phyloP scores from a whole-genome alignment of 306 rosid species.

The Arachis hypogaea region DNA sequence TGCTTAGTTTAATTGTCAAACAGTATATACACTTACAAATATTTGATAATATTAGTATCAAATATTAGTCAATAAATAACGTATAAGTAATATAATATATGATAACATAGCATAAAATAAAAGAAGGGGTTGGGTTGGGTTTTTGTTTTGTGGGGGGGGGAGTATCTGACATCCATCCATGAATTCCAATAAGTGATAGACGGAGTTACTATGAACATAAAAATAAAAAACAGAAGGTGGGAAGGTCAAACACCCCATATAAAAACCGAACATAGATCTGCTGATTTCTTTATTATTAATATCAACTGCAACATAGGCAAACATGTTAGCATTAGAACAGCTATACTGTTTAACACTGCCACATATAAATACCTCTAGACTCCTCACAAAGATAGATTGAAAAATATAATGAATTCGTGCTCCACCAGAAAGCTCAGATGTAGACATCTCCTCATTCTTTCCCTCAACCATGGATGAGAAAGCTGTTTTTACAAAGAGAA shows the following conservation, averaged over 20 bases:
- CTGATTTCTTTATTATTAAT: neutral
- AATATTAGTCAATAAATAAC: neutral
- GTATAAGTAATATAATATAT: neutral
- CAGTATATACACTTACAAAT: neutral
- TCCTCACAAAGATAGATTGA: constrained; percentile 87
- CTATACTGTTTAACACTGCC: neutral
- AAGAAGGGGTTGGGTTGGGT: neutral
- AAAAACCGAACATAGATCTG: constrained; percentile 3
- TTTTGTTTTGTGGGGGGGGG: no score
- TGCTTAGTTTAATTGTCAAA: constrained; percentile 6
- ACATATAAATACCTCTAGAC: constrained; percentile 77
- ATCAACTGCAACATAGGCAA: neutral
- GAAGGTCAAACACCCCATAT: neutral
- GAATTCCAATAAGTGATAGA: constrained; percentile 5
- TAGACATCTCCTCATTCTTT: constrained; percentile 96
- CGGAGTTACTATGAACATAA: neutral
- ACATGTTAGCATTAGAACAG: neutral
- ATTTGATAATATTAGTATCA: neutral
- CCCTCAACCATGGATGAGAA: constrained; percentile 97
- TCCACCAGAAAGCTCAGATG: constrained; percentile 93
- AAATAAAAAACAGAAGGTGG: neutral
- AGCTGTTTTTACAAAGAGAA: constrained; percentile 56
- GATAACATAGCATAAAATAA: neutral
- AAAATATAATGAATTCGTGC: constrained; percentile 94
- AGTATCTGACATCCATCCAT: neutral